phyloP scores from a whole-genome alignment of 352 stramenopile genomes.

The Aphanomyces stellatus region DNA sequence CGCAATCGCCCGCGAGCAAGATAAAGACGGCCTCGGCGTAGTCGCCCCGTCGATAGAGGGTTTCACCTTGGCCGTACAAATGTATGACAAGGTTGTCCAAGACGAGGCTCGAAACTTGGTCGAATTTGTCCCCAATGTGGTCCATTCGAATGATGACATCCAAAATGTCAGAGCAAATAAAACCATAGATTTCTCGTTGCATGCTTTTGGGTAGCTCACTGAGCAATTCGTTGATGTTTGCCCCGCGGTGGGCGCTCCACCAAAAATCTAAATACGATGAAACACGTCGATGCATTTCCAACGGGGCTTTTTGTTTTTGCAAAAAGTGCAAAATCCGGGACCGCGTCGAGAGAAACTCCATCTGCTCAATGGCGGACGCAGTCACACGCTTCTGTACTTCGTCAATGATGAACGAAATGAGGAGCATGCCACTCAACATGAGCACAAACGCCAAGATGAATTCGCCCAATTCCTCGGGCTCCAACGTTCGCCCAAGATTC shows the following conservation, averaged over 20 bases:
- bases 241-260: constrained; percentile 60
- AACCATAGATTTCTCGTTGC: constrained; percentile 49
- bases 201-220: constrained; percentile 49
- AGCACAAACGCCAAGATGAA: constrained; percentile 44
- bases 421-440: constrained; percentile 68
- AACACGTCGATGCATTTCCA: constrained; percentile 50
- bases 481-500: constrained; percentile 25
- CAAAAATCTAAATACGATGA: constrained; percentile 65
- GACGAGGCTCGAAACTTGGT: constrained; percentile 26
- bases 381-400: constrained; percentile 74
- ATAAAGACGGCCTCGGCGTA: constrained; percentile 5
- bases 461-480: constrained; percentile 42
- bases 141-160: constrained; percentile 50
- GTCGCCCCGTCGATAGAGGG: constrained; percentile 10
- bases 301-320: constrained; percentile 44
- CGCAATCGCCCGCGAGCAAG: background rate
- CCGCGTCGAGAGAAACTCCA: constrained; percentile 52
- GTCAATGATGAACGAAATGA: constrained; percentile 60
- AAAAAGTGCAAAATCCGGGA: constrained; percentile 60
- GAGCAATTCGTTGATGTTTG: constrained; percentile 46
- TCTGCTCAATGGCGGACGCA: constrained; percentile 60
- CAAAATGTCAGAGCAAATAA: constrained; percentile 46
- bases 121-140: constrained; percentile 2
- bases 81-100: constrained; percentile 60
- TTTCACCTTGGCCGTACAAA: constrained; percentile 19